A percentile compares a stretch with the other conserved stretches of the same genome.
phyloP scores from a whole-genome alignment of 2,329 filamentous ascomycete genomes.

The Claviceps cyperi region DNA sequence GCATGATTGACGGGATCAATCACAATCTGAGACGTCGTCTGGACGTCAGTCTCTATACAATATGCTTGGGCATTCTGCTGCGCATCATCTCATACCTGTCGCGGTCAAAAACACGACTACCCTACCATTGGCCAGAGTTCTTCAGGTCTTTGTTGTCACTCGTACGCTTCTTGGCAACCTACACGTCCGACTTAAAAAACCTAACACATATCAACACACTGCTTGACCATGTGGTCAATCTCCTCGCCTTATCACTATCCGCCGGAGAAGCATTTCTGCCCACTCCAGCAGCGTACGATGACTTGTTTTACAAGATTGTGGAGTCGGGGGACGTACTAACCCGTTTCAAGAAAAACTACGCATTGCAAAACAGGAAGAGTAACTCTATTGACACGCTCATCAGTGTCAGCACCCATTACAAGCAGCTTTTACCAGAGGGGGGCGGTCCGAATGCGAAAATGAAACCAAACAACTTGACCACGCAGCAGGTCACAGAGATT shows the following conservation, averaged over 20 bases:
- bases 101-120: slow-evolving; percentile 63
- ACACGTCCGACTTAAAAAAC: slow-evolving; percentile 60
- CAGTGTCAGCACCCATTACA: slow-evolving; percentile 73
- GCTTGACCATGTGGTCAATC: slow-evolving; percentile 63
- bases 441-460: slow-evolving; percentile 16
- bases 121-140: slow-evolving; percentile 90
- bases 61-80: slow-evolving; percentile 68
- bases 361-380: slow-evolving; percentile 38
- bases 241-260: slow-evolving; percentile 72
- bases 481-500: slow-evolving; percentile 70
- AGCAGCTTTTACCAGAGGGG: slow-evolving; percentile 56
- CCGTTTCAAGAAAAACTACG: slow-evolving; percentile 71
- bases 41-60: slow-evolving; percentile 71
- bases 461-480: slow-evolving; percentile 58
- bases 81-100: slow-evolving; percentile 75
- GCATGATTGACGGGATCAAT: slow-evolving; percentile 80
- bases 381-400: slow-evolving; percentile 76
- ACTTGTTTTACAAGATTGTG: slow-evolving; percentile 96
- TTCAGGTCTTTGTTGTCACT: slow-evolving; percentile 82
- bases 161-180: slow-evolving; percentile 79
- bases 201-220: slow-evolving; percentile 57
- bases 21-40: slow-evolving; percentile 81
- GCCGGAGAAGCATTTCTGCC: slow-evolving; percentile 85
- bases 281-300: slow-evolving; percentile 76
- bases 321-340: slow-evolving; percentile 72